These are phyloP conservation scores for Corchorus capsularis DNA, from an alignment of 345 rosid genomes.

Conservation along the genomic window DNA sequence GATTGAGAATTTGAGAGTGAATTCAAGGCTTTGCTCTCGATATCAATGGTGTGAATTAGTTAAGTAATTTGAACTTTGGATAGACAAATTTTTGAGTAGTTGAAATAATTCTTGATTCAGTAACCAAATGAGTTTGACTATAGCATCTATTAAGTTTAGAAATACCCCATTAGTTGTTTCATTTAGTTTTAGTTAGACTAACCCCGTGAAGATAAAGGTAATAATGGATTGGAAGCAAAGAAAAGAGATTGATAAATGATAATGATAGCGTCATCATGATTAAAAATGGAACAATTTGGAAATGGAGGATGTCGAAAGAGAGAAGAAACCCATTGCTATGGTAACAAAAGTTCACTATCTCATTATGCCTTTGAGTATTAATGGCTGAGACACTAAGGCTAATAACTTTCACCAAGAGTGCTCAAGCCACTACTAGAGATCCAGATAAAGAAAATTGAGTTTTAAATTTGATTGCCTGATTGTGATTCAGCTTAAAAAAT, in stretches of 20 bases:
- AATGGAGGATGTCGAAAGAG: no score
- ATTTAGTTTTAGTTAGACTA: background rate
- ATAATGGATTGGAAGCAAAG: no score
- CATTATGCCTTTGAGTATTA: background rate
- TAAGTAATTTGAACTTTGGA: no score
- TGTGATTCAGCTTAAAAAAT: background rate
- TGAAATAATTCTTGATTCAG: background rate
- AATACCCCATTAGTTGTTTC: background rate
- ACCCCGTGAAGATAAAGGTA: no score
- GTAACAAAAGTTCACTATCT: background rate
- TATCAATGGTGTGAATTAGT: no score
- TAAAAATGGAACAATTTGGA: background rate
- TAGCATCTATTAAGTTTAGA: no score
- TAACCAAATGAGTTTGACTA: no score
- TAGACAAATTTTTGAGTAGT: background rate
- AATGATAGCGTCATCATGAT: background rate
- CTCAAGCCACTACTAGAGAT: slow-evolving; percentile 7
- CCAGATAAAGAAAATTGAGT: background rate
- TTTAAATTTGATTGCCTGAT: background rate
- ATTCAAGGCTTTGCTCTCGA: no score
- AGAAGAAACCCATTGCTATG: background rate
- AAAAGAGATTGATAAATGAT: background rate
- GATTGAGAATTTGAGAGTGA: background rate
- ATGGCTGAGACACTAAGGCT: background rate
- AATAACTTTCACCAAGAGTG: background rate